Base-by-base conservation (phyloP, 2,329 filamentous ascomycete species). In the Metarhizium anisopliae region DNA sequence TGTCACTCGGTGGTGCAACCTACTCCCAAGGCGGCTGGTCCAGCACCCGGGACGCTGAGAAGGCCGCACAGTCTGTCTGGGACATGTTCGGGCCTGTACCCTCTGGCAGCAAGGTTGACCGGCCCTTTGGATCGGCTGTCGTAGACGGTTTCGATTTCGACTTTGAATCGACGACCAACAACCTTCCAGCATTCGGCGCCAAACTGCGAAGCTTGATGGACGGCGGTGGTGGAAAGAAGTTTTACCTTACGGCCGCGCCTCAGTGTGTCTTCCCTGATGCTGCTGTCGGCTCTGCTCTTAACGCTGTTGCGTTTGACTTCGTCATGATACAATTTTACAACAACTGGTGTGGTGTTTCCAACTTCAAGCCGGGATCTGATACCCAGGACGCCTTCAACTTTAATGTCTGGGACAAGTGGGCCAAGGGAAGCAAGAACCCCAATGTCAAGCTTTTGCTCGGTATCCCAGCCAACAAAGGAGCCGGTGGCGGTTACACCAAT, bases 81-180 rank as follows among this genome's bases (percentile, higher is more conserved):
- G 74, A 80, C 53, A 86, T 84, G 59, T 90, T 90, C 66, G 87
- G 87, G 2, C 83, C 86, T 4, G 65, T 70, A 7, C 64, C 68
- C 42, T 63, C 70, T 13, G 72, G 69, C 36, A 74, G 69, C 47
- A 69, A 68, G 1, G 72, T 72, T 7, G 75, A 81, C 55, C 81
- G 88, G 8, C 87, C 87, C 3, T 58, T 58, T 29, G 56, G 56
- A 20, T 69, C 72, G 13, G 81, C 83, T 10, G 74, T 81, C 4
- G 72, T 91, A 47, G 86, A 91, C 66, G 88, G 88, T 4, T 90
- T 91, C 67, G 87, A 91, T 69, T 83, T 90, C 60, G 87, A 91
- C 67, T 84, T 90, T 59, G 87, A 90, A 70, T 74, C 80, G 4
- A 68, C 70, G 2, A 78, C 80, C 14, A 68, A 69, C 51, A 84